Evolutionary conservation across 2,329 filamentous ascomycete species (phyloP).

Genomic region (Aspergillus sp.): DNA sequence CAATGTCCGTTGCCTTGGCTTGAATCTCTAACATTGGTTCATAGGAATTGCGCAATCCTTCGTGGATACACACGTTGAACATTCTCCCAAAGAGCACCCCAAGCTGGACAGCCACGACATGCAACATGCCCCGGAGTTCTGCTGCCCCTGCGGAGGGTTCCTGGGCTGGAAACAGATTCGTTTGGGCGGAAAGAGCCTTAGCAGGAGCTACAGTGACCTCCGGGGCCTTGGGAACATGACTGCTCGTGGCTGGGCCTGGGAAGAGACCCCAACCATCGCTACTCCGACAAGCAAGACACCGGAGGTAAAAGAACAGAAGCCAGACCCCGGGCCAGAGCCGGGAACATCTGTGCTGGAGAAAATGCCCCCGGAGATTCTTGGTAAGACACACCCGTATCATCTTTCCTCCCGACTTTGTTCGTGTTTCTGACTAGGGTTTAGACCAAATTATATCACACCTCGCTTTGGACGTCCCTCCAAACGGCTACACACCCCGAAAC

Average conservation of each 20-base stretch:
- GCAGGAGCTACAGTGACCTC: slow-evolving; percentile 46
- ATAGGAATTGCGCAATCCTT: slow-evolving; percentile 46
- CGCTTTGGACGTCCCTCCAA: slow-evolving; percentile 71
- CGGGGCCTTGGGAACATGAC: slow-evolving; percentile 36
- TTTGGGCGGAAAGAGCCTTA: slow-evolving; percentile 43
- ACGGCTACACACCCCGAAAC: slow-evolving; percentile 73
- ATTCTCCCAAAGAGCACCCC: slow-evolving; percentile 26
- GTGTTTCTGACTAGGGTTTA: slow-evolving; percentile 31
- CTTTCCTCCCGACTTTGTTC: background rate
- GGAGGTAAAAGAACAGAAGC: slow-evolving; percentile 20
- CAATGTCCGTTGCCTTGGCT: background rate
- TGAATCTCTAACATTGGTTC: slow-evolving; percentile 1
- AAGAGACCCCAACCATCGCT: slow-evolving; percentile 24
- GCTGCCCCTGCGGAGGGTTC: slow-evolving; percentile 47
- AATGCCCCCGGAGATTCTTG: slow-evolving; percentile 68
- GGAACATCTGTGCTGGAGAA: slow-evolving; percentile 60
- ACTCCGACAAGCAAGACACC: slow-evolving; percentile 18
- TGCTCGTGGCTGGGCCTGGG: slow-evolving; percentile 45
- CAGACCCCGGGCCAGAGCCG: slow-evolving; percentile 26
- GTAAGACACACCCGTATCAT: slow-evolving; percentile 49
- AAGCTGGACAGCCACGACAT: slow-evolving; percentile 28
- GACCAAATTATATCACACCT: slow-evolving; percentile 73
- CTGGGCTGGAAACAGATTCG: slow-evolving; percentile 48
- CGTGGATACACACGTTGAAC: slow-evolving; percentile 38
- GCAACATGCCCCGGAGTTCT: slow-evolving; percentile 43